A percentile compares a stretch with the other conserved stretches of the same genome.
phyloP scores from a whole-genome alignment of 2,329 filamentous ascomycete genomes.

The Pseudopyrenochaeta lycopersici region DNA sequence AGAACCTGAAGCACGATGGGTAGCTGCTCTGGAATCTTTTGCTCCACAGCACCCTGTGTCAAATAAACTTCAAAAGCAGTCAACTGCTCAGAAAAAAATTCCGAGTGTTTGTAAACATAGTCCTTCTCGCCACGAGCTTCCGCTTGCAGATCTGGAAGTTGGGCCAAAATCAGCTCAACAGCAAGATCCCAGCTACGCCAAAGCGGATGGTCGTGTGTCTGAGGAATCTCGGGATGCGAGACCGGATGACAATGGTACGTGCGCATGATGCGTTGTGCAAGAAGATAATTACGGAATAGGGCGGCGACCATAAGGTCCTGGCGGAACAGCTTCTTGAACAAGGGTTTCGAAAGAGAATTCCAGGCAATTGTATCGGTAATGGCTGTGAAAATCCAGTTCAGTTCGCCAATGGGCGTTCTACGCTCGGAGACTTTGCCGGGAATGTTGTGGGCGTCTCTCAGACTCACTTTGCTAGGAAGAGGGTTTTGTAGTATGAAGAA shows the following conservation, averaged over 20 bases:
- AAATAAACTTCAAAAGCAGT: constrained; percentile 98
- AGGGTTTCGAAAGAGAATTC: constrained; percentile 87
- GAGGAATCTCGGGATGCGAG: constrained; percentile 89
- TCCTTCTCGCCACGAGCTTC: constrained; percentile 75
- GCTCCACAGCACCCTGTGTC: constrained; percentile 80
- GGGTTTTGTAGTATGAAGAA: constrained; percentile 97
- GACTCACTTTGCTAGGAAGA: constrained; percentile 70
- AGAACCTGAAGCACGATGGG: constrained; percentile 96
- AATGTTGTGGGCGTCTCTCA: constrained; percentile 86
- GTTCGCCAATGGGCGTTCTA: constrained; percentile 89
- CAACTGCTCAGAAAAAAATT: constrained; percentile 96
- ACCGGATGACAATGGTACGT: constrained; percentile 96
- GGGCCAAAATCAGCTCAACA: constrained; percentile 91
- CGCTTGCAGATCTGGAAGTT: constrained; percentile 84
- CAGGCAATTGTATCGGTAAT: constrained; percentile 99
- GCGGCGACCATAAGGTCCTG: constrained; percentile 99
- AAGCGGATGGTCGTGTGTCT: constrained; percentile 91
- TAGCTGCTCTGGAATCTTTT: constrained; percentile 90
- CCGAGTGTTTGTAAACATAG: constrained; percentile 94
- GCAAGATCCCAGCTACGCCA: constrained; percentile 99
- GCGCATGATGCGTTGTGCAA: constrained; percentile 94
- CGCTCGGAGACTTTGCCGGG: constrained; percentile 92
- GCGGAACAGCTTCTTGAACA: constrained; percentile 96
- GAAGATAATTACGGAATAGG: constrained; percentile 92
- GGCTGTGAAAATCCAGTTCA: constrained; percentile 99